Percentiles rank a stretch among this genome's conserved stretches.
Evolutionary conservation across 345 rosid genomes (phyloP).

Genomic region (Gossypium thurberi): DNA sequence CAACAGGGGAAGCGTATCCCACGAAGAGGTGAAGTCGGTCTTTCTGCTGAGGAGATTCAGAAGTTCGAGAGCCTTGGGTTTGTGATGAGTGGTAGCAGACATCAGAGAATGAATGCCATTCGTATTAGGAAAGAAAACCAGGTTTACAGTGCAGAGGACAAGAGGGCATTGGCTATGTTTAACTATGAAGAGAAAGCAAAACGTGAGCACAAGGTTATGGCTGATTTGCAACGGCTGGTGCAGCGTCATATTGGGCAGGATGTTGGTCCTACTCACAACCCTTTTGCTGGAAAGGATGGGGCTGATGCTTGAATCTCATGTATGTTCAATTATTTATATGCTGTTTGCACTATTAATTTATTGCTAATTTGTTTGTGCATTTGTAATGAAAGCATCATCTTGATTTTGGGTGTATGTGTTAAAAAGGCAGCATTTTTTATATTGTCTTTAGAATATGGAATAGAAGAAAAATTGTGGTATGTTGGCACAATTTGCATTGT

Average conservation of each 20-base stretch:
- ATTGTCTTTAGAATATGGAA: not conserved
- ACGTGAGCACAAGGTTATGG: constrained; percentile 97
- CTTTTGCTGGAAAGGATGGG: constrained; percentile 75
- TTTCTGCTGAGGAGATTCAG: constrained; percentile 90
- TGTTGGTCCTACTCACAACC: constrained; percentile 90
- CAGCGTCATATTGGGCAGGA: constrained; percentile 97
- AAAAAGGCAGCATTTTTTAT: not conserved
- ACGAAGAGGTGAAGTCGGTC: constrained; percentile 99
- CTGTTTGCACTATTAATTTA: not conserved
- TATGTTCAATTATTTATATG: constrained; percentile 10
- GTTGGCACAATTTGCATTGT: not conserved
- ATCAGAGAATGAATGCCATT: constrained; percentile 97
- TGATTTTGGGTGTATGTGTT: not conserved
- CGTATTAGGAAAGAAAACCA: constrained; percentile 99
- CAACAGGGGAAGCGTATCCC: constrained; percentile 99
- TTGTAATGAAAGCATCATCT: not conserved
- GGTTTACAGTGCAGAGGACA: constrained; percentile 97
- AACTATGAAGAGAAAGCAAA: constrained; percentile 97
- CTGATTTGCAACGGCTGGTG: constrained; percentile 84
- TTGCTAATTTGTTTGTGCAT: not conserved
- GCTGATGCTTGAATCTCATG: constrained; percentile 58
- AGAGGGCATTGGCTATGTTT: constrained; percentile 93
- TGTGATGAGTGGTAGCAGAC: constrained; percentile 99
- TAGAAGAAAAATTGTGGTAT: not conserved
- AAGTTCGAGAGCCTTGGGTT: constrained; percentile 89